Conservation (phyloP, 306 rosid species). For the Dalbergia oliveri region DNA sequence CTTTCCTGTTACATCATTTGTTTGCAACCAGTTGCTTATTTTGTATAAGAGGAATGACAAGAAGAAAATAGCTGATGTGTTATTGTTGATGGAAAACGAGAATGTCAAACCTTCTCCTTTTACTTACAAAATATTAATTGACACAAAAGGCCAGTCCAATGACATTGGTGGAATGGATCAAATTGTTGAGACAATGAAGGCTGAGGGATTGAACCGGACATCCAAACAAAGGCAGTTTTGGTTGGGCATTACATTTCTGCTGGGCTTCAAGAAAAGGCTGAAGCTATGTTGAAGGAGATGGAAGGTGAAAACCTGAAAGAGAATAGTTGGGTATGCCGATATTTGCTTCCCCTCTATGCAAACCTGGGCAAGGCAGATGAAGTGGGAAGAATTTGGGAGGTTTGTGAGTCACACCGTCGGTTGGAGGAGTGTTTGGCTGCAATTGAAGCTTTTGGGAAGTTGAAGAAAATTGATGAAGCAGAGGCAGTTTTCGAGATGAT, state of each 20-base stretch:
- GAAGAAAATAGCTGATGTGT: constrained; percentile 81
- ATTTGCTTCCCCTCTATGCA: constrained; percentile 74
- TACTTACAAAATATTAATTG: constrained; percentile 71
- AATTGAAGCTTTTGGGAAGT: constrained; percentile 83
- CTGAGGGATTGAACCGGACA: constrained; percentile 70
- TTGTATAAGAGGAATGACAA: constrained; percentile 77
- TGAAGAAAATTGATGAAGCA: constrained; percentile 75
- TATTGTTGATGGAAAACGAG: constrained; percentile 84
- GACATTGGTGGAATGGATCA: constrained; percentile 87
- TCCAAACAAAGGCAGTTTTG: constrained; percentile 46
- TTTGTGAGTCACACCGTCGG: constrained; percentile 62
- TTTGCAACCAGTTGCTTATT: constrained; percentile 81
- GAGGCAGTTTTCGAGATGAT: constrained; percentile 73
- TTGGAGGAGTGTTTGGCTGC: constrained; percentile 66
- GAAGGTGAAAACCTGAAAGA: constrained; percentile 62
- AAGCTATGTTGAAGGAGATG: constrained; percentile 69
- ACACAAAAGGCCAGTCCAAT: constrained; percentile 64
- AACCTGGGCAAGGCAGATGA: constrained; percentile 74
- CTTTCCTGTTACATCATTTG: constrained; percentile 67
- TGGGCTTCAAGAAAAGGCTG: constrained; percentile 79
- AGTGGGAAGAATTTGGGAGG: constrained; percentile 80
- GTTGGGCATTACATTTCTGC: constrained; percentile 68
- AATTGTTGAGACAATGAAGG: constrained; percentile 79
- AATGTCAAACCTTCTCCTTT: constrained; percentile 69
- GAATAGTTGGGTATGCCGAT: constrained; percentile 51